Conservation (phyloP, 768 basidiomycete species). For the Mycena galopus region DNA sequence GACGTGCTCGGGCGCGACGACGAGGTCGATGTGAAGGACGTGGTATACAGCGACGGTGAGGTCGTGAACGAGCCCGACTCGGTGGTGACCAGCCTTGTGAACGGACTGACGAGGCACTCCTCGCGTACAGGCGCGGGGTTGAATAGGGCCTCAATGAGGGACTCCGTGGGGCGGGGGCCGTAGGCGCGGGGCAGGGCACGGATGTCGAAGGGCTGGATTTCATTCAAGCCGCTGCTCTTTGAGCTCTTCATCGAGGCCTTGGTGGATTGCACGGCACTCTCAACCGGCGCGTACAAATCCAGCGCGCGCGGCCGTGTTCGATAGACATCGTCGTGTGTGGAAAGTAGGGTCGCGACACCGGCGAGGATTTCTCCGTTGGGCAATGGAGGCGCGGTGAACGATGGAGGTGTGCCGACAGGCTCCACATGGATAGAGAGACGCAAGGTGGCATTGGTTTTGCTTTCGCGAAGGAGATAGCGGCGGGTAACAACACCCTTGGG, state of each 20-base stretch:
- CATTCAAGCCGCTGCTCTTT: not conserved
- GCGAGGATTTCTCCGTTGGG: conserved; percentile 81
- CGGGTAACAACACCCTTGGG: conserved; percentile 69
- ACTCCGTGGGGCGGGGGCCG: conserved; percentile 77
- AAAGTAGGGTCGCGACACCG: conserved; percentile 72
- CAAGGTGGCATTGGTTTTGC: conserved; percentile 84
- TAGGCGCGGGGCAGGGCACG: conserved; percentile 64
- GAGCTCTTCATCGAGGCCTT: conserved; percentile 18
- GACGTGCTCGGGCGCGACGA: conserved; percentile 25
- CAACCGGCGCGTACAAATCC: conserved; percentile 53
- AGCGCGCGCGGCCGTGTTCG: conserved; percentile 64
- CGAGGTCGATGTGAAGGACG: conserved; percentile 1
- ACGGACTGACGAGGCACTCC: conserved; percentile 53
- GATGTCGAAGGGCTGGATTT: conserved; percentile 49
- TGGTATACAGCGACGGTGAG: not conserved
- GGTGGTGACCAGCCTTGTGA: conserved; percentile 45
- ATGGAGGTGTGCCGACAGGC: conserved; percentile 32
- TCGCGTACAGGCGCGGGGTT: conserved; percentile 72
- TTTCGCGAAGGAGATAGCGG: conserved; percentile 76
- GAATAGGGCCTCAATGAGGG: conserved; percentile 83
- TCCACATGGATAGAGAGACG: conserved; percentile 73
- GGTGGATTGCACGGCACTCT: not conserved
- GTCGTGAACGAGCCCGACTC: conserved; percentile 20
- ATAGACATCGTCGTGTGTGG: conserved; percentile 57
- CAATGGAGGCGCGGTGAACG: conserved; percentile 74